Evolutionary conservation across 2,329 filamentous ascomycete genomes (phyloP).

Genomic region (Pleurostoma richardsiae): DNA sequence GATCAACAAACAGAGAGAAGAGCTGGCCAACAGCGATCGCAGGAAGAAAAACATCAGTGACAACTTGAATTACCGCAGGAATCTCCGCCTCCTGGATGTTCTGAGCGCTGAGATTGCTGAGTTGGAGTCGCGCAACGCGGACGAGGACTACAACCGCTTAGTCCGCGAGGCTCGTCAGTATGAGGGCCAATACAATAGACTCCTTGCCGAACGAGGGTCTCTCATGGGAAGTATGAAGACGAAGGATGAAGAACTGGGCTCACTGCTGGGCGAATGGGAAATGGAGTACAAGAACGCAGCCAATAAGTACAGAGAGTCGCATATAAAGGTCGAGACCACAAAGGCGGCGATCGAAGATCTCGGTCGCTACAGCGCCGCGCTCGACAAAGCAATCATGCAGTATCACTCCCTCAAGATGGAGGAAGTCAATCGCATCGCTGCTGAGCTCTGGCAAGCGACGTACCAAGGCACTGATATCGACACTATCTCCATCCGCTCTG

Average conservation of each 20-base stretch:
- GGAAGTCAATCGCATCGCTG: slow-evolving; percentile 91
- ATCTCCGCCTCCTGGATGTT: slow-evolving; percentile 60
- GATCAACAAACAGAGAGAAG: slow-evolving; percentile 72
- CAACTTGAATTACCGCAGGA: slow-evolving; percentile 81
- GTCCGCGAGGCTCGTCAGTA: slow-evolving; percentile 62
- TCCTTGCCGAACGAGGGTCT: slow-evolving; percentile 67
- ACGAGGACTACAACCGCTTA: slow-evolving; percentile 75
- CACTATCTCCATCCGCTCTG: slow-evolving; percentile 90
- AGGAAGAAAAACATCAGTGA: slow-evolving; percentile 84
- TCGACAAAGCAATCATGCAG: slow-evolving; percentile 96
- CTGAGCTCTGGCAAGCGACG: slow-evolving; percentile 94
- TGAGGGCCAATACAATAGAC: slow-evolving; percentile 62
- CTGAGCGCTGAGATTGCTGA: slow-evolving; percentile 67
- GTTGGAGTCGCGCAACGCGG: slow-evolving; percentile 73
- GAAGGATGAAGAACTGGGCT: slow-evolving; percentile 74
- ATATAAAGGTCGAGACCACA: slow-evolving; percentile 86
- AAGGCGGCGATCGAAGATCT: slow-evolving; percentile 91
- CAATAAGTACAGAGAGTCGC: slow-evolving; percentile 74
- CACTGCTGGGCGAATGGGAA: slow-evolving; percentile 74
- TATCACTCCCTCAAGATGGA: slow-evolving; percentile 97
- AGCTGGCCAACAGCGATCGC: slow-evolving; percentile 72
- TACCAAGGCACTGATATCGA: slow-evolving; percentile 98
- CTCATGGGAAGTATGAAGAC: slow-evolving; percentile 75
- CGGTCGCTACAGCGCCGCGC: slow-evolving; percentile 71
- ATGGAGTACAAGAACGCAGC: slow-evolving; percentile 82